A percentile compares a stretch with the other conserved stretches of the same genome.
phyloP scores from a whole-genome alignment of 2,329 filamentous ascomycete genomes.

The Nemania serpens region DNA sequence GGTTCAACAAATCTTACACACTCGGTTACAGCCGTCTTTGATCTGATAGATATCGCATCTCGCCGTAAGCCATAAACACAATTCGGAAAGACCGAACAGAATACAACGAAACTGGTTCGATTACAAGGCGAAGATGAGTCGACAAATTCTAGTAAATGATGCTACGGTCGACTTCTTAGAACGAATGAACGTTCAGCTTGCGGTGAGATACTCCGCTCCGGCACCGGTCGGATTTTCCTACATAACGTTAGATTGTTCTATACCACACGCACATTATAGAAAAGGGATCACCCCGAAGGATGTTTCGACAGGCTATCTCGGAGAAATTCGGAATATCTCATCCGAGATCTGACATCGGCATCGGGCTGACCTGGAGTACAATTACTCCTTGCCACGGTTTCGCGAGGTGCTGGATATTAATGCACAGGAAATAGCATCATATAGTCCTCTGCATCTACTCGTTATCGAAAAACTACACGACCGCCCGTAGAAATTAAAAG shows the following conservation, averaged over 20 bases:
- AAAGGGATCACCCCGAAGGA: neutral
- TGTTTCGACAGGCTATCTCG: neutral
- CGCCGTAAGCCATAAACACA: neutral
- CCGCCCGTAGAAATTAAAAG: neutral
- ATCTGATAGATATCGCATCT: neutral
- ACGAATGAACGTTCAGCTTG: neutral
- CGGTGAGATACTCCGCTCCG: slow-evolving; percentile 13
- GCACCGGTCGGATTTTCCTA: neutral
- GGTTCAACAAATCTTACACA: neutral
- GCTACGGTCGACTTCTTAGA: neutral
- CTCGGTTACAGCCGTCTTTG: neutral
- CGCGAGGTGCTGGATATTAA: neutral
- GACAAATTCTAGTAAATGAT: neutral
- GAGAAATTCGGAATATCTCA: slow-evolving; percentile 16
- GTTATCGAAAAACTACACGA: no score
- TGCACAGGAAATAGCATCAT: neutral
- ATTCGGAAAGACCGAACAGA: neutral
- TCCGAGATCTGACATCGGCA: neutral
- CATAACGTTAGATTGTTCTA: neutral
- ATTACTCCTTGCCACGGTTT: neutral
- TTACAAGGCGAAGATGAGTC: neutral
- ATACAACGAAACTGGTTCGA: neutral
- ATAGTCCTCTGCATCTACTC: neutral
- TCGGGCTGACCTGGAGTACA: neutral
- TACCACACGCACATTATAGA: no score